phyloP scores from a whole-genome alignment of 768 basidiomycete genomes.

The Tylopilus felleus region DNA sequence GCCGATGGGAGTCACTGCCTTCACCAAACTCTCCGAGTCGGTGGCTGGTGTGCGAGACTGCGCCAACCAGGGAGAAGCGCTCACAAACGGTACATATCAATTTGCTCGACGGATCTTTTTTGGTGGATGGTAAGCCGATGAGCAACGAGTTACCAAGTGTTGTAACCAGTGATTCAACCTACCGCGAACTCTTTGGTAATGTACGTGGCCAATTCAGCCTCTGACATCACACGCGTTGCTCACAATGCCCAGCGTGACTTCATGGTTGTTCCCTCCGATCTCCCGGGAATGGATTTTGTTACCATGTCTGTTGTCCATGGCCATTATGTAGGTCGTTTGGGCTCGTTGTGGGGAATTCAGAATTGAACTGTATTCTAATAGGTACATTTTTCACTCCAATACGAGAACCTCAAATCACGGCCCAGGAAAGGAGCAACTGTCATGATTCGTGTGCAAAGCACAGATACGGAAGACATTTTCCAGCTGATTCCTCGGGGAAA shows the following conservation, averaged over 20 bases:
- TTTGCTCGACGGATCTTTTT: slow-evolving; percentile 23
- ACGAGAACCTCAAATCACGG: background rate
- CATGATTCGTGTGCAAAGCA: background rate
- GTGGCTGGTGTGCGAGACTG: slow-evolving; percentile 25
- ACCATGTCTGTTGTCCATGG: slow-evolving; percentile 16
- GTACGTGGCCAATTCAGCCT: slow-evolving; percentile 7
- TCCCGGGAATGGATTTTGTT: slow-evolving; percentile 24
- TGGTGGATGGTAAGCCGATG: slow-evolving; percentile 28
- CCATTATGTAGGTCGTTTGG: too few species aligned
- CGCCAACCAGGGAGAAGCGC: background rate
- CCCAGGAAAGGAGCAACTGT: slow-evolving; percentile 1
- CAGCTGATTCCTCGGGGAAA: background rate
- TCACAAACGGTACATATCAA: slow-evolving; percentile 25
- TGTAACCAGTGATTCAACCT: slow-evolving; percentile 18
- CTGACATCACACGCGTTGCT: too few species aligned
- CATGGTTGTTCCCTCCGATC: slow-evolving; percentile 6
- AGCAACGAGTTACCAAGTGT: slow-evolving; percentile 18
- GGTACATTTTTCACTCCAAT: slow-evolving; percentile 19
- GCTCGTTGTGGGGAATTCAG: too few species aligned
- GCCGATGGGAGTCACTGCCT: slow-evolving; percentile 15
- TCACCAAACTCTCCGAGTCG: slow-evolving; percentile 12
- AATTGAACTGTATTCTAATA: background rate
- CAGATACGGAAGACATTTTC: background rate
- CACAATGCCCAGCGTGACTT: too few species aligned
- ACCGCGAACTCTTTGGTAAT: slow-evolving; percentile 20